Evolutionary conservation across 768 basidiomycete genomes (phyloP), one percentile per base, ranked within the genome.

Genomic region (Rossbeevera mucosa): DNA sequence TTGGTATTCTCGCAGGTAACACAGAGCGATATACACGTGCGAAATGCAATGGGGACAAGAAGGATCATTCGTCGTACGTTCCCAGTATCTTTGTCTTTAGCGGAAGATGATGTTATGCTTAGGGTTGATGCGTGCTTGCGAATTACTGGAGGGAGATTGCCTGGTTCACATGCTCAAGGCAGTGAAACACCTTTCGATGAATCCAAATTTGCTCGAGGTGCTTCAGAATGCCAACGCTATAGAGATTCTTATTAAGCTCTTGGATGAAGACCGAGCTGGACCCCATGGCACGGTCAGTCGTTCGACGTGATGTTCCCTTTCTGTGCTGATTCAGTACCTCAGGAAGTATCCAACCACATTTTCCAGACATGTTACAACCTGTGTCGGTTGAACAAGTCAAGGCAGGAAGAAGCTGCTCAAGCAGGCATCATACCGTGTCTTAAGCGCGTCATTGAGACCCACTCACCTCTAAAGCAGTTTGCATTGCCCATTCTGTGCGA

Each of bases 331-430:
- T 43, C 46, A 43, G 3, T 20, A 38, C 46, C 31, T 29, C 21
- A 97, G 92, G 95, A 99, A 80, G 89, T 97, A 70, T 87, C 91
- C 46, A 98, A 97, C 57, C 93, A 97, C 61, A 84, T 96, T 54
- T 94, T 98, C 79, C 94, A 96, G 71, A 93, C 94, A 2, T 92
- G 94, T 63, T 98, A 91, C 75, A 95, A 95, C 59, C 85, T 99
- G 16, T 97, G 94, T 66, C 83, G 94, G 6, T 74, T 99, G 54
- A 94, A 94, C 72, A 96, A 96, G 71, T 81, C 84, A 2, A 78
- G 96, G 47, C 95, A 98, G 68, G 96, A 97, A 70, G 96, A 98
- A 68, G 94, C 96, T 12, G 95, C 94, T 2, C 88, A 94, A 64
- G 92, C 92, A 7, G 95, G 94, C 11, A 92, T 96, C 52, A 85